Percentiles rank a stretch among this genome's conserved stretches.
These are phyloP conservation scores for Halophytophthora batemanensis DNA, from an alignment of 352 stramenopile genomes.

Conservation along the genomic window DNA sequence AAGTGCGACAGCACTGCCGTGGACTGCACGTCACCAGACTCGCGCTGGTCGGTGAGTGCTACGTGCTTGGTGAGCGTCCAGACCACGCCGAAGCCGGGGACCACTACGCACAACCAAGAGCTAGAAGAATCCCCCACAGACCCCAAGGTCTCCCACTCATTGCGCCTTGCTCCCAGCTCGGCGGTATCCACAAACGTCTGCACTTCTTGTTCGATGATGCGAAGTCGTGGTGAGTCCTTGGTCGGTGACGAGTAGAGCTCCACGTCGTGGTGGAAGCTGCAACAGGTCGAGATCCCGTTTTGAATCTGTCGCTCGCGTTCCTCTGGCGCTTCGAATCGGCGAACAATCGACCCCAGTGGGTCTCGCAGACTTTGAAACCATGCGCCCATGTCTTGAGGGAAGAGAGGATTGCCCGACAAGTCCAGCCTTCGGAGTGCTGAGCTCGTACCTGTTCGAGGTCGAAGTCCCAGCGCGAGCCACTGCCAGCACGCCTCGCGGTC, in stretches of 20 bases:
- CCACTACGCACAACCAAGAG: constrained; percentile 25
- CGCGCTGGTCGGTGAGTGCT: constrained; percentile 17
- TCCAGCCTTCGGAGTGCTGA: constrained; percentile 20
- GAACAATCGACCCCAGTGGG: constrained; percentile 13
- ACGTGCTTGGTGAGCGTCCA: constrained; percentile 22
- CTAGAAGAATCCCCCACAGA: constrained; percentile 6
- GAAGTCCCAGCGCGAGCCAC: constrained; percentile 29
- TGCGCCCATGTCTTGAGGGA: constrained; percentile 23
- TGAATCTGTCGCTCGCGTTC: constrained; percentile 2
- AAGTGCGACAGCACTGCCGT: constrained; percentile 20
- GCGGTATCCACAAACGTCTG: not conserved
- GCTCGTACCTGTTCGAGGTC: constrained; percentile 3
- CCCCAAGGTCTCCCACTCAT: constrained; percentile 25
- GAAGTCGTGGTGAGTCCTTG: constrained; percentile 16
- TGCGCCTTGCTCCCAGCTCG: constrained; percentile 5
- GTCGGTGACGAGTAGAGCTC: constrained; percentile 21
- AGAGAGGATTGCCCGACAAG: constrained; percentile 29
- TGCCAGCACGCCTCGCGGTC: constrained; percentile 30
- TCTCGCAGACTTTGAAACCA: constrained; percentile 24
- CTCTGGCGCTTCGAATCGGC: constrained; percentile 9
- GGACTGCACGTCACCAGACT: constrained; percentile 1
- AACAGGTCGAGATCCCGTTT: constrained; percentile 8
- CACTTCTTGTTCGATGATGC: constrained; percentile 23
- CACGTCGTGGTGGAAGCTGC: constrained; percentile 17
- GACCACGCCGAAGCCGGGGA: constrained; percentile 25